Base-by-base conservation (phyloP, 2,329 filamentous ascomycete species). In the Alternaria atra region DNA sequence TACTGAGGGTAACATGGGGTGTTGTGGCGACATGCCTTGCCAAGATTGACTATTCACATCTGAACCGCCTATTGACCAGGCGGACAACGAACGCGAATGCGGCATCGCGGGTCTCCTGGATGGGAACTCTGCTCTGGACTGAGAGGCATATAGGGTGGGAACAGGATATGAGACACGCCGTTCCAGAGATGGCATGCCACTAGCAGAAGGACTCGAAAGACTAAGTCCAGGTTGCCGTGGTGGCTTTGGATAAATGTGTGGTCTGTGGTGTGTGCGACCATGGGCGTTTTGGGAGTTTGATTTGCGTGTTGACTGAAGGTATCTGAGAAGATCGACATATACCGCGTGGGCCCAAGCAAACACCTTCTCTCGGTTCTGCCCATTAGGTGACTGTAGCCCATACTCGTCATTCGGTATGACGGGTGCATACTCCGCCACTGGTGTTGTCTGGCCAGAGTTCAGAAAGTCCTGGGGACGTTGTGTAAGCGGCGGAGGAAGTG, bases 181-280 rank as follows among this genome's bases (percentile, higher is more conserved):
- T 53, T 73, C 76, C 3, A 77, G 72, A 0, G 78, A 71, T 63
- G 78, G 80, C 52, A 61, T 61, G 20, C 17, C 57, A 17, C 40
- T 51, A 42, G 35, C 64, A 25, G 75, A 68, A 23, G 79, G 75
- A 23, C 60, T 67, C 23, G 81, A 82, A 55, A 85, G 83, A 65
- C 84, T 83, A 15, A 84, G 80, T 13, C 81, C 81, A 29, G 86
- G 85, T 66, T 87, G 84, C 46, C 84, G 84, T 17, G 87, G 87
- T 30, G 87, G 87, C 67, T 85, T 87, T 0, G 87, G 87, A 58
- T 86, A 89, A 52, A 89, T 88, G 60, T 82, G 84, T 3, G 86
- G 86, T 67, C 86, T 84, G 43, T 81, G 69, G 25, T 80, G 63
- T 39, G 82, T 81, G 23, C 80, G 78, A 25, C 79, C 79, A 55